Base-by-base conservation (phyloP, 495 filamentous ascomycete genomes). In the Aspergillus baeticus region DNA sequence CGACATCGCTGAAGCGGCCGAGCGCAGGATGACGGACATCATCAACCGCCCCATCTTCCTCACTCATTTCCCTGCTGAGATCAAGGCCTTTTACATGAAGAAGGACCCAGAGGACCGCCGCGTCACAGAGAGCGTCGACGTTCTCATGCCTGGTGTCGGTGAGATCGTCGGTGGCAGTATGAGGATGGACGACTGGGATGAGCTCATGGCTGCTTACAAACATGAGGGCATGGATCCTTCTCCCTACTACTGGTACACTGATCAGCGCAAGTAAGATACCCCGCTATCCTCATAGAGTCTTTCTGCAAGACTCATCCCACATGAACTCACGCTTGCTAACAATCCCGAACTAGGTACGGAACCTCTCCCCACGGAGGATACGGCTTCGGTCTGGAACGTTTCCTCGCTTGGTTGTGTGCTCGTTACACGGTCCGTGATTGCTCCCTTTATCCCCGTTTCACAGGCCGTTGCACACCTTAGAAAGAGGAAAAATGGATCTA, bases 61-160 rank as follows among this genome's bases (percentile, higher is more conserved):
- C 14, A 98, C 92, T 5, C 91, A 96, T 74, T 99, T 99, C 83
- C 94, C 94, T 1, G 87, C 87, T 33, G 89, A 93, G 73, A 95
- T 99, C 81, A 99, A 99, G 82, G 90, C 94, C 4, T 99, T 99
- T 74, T 99, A 99, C 77, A 99, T 99, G 94, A 90, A 91, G 80
- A 95, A 91, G 75, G 94, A 92, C 56, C 77, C 77, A 11, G 69
- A 81, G 14, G 94, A 98, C 66, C 78, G 75, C 45, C 84, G 92
- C n/a, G 89, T 96, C 34, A 99, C 94, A 1, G 94, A 99, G 81
- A 92, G 87, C 59, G 95, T 98, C 1, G 94, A 99, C 65, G 89
- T 91, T 44, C 75, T 99, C 58, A 97, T 98, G 92, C 92, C 92
- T 1, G 90, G 91, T 60, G 92, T 98, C 17, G 94, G 94, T 55